Evolutionary conservation across 768 basidiomycete species (phyloP).

Genomic region (Sporobolomyces phaffii): DNA sequence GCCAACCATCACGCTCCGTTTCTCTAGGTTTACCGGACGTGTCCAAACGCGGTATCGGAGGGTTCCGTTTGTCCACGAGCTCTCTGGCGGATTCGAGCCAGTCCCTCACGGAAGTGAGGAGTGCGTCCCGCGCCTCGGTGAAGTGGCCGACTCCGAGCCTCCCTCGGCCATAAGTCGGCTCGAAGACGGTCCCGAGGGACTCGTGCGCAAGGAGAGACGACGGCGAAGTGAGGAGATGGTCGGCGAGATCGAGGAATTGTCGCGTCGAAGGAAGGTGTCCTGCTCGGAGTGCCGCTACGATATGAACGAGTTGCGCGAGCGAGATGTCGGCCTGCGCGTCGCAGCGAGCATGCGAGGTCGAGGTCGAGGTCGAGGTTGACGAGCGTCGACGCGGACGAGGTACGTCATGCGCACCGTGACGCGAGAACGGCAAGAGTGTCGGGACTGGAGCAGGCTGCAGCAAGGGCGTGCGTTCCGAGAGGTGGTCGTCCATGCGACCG

Average conservation of each 20-base stretch:
- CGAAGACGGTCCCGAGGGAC: background rate
- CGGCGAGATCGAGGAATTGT: slow-evolving; percentile 2
- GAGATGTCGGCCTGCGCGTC: background rate
- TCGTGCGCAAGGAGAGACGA: background rate
- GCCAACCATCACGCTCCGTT: slow-evolving; percentile 24
- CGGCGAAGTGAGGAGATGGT: background rate
- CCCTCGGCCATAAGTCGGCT: slow-evolving; percentile 1
- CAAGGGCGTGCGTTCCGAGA: slow-evolving; percentile 8
- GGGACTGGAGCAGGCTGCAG: background rate
- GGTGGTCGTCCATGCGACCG: too few relatives aligned
- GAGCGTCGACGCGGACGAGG: background rate
- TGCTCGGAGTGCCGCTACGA: slow-evolving; percentile 5
- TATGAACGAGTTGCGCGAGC: background rate
- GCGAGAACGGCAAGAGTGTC: background rate
- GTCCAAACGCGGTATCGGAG: background rate
- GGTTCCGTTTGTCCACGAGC: slow-evolving; percentile 13
- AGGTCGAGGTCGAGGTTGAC: too few relatives aligned
- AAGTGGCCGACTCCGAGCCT: slow-evolving; percentile 9
- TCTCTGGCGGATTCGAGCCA: background rate
- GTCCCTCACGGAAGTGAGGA: slow-evolving; percentile 7
- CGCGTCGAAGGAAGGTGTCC: slow-evolving; percentile 17
- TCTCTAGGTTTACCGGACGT: too few relatives aligned
- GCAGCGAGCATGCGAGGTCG: too few relatives aligned
- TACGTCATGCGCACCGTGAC: background rate
- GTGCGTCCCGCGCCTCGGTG: slow-evolving; percentile 10